Conservation (phyloP, 176 grass and related monocot genomes). For the Triticum urartu region DNA sequence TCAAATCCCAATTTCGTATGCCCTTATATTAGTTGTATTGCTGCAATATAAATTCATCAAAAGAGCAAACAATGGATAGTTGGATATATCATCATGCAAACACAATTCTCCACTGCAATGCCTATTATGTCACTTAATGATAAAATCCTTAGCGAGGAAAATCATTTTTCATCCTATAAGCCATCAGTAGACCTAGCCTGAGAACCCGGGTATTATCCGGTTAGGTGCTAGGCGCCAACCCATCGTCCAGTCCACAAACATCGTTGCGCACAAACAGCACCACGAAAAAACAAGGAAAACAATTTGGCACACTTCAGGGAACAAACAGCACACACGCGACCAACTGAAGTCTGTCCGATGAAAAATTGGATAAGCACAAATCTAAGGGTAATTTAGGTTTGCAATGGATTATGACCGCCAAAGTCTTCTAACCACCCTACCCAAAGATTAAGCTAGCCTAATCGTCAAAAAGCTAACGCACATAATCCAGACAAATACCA, state of each 20-base stretch:
- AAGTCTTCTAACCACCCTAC: neutral
- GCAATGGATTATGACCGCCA: neutral
- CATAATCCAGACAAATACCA: neutral
- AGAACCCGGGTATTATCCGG: neutral
- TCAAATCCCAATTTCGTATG: constrained; percentile 65
- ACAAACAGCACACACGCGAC: neutral
- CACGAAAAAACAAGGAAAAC: neutral
- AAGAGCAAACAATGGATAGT: neutral
- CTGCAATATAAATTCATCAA: constrained; percentile 20
- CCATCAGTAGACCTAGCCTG: neutral
- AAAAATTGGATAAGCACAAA: neutral
- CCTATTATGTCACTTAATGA: neutral
- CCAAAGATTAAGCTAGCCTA: neutral
- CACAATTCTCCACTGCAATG: neutral
- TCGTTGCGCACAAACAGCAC: neutral
- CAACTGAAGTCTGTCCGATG: neutral
- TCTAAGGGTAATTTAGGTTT: neutral
- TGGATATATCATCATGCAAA: neutral
- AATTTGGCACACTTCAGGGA: neutral
- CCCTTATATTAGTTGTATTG: constrained; percentile 47
- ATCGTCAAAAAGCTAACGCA: neutral
- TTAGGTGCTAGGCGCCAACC: neutral
- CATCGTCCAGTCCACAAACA: neutral
- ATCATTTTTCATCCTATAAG: neutral
- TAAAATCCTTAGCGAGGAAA: neutral